These are phyloP conservation scores for Gastrolobium bilobum DNA, from an alignment of 306 rosid genomes.

Conservation along the genomic window DNA sequence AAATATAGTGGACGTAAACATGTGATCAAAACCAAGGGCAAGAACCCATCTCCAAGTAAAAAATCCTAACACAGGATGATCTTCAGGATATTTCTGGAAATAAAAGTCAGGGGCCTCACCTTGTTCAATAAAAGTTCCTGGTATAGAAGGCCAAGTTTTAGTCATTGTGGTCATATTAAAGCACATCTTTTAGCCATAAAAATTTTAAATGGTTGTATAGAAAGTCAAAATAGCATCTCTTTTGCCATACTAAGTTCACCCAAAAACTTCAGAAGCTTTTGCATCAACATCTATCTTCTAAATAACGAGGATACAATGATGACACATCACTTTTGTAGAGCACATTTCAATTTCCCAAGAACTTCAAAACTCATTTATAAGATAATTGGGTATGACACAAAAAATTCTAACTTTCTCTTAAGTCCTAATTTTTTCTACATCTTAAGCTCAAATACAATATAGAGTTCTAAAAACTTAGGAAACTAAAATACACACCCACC, in stretches of 20 bases:
- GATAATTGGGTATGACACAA: background rate
- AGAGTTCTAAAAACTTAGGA: background rate
- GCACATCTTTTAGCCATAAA: constrained; percentile 16
- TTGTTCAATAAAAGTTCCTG: constrained; percentile 93
- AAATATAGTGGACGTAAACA: constrained; percentile 84
- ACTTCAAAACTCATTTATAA: constrained; percentile 4
- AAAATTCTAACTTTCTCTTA: background rate
- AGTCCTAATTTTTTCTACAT: background rate
- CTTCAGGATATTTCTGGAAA: constrained; percentile 85
- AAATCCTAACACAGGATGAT: constrained; percentile 81
- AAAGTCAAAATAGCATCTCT: constrained; percentile 38
- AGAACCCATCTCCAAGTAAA: constrained; percentile 98
- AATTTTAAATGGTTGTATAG: constrained; percentile 20
- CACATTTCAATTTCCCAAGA: background rate
- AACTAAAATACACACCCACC: background rate
- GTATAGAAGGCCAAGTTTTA: constrained; percentile 43
- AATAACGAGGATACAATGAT: constrained; percentile 10
- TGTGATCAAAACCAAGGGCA: constrained; percentile 93
- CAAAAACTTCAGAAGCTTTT: constrained; percentile 26
- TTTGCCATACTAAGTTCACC: constrained; percentile 25
- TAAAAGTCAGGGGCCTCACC: constrained; percentile 88
- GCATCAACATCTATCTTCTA: background rate
- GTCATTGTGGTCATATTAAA: constrained; percentile 32
- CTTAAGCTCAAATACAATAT: background rate
- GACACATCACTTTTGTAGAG: background rate